Conservation (phyloP, 2,329 filamentous ascomycete species). For the Ophiostoma triangulosporum region DNA sequence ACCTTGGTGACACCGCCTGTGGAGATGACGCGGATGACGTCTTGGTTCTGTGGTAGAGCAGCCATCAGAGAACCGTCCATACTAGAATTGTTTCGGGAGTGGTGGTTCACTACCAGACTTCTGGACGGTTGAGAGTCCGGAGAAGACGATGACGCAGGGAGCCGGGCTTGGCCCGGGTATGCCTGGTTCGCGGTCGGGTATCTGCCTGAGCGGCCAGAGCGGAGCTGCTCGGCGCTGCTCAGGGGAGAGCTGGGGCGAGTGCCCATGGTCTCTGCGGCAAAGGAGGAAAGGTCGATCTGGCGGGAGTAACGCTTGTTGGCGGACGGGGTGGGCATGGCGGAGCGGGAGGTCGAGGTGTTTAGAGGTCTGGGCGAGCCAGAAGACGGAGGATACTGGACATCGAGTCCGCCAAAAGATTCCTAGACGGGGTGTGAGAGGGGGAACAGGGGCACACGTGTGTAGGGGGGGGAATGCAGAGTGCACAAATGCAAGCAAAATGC, state of each 20-base stretch:
- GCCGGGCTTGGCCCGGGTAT: constrained; percentile 28
- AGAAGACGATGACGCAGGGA: constrained; percentile 41
- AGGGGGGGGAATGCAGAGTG: neutral
- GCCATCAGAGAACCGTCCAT: constrained; percentile 79
- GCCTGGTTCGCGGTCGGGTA: constrained; percentile 32
- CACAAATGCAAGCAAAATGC: constrained; percentile 3
- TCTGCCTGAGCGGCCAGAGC: constrained; percentile 40
- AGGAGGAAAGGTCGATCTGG: constrained; percentile 37
- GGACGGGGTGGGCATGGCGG: constrained; percentile 22
- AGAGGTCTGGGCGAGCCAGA: constrained; percentile 51
- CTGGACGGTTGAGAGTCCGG: constrained; percentile 43
- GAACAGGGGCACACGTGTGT: neutral
- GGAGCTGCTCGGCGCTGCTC: constrained; percentile 34
- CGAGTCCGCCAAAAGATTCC: constrained; percentile 75
- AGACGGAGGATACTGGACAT: constrained; percentile 48
- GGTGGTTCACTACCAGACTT: constrained; percentile 53
- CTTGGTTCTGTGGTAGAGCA: constrained; percentile 70
- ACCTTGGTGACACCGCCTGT: constrained; percentile 86
- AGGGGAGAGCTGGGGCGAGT: constrained; percentile 61
- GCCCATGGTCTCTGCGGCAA: constrained; percentile 28
- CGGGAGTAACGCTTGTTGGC: constrained; percentile 52
- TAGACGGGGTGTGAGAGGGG: constrained; percentile 22
- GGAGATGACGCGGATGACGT: constrained; percentile 85
- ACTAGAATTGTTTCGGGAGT: constrained; percentile 70
- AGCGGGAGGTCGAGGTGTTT: constrained; percentile 35